Evolutionary conservation across 1,284 basidiomycete genomes (phyloP).

Genomic region (Apiotrichum montevideense): DNA sequence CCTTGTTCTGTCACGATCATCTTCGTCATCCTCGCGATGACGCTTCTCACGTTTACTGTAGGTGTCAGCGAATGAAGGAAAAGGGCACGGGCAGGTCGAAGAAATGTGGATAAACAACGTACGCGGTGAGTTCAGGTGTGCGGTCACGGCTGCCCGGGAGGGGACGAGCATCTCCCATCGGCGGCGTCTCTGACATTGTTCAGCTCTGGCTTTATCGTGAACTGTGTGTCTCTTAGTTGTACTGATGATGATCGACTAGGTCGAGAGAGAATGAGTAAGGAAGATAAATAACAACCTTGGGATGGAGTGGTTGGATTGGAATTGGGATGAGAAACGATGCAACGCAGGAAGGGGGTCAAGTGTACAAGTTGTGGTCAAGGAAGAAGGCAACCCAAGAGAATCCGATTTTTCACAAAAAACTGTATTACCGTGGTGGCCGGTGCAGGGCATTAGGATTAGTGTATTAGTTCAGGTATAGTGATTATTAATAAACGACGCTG

Average conservation of each 20-base stretch:
- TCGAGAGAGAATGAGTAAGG: not conserved
- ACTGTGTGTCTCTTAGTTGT: too few species aligned
- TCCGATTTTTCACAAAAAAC: too few species aligned
- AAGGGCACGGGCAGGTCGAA: not conserved
- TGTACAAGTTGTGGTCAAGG: too few species aligned
- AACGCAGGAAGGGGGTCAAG: too few species aligned
- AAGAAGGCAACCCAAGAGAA: too few species aligned
- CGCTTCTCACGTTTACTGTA: conserved; percentile 47
- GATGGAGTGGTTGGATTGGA: too few species aligned
- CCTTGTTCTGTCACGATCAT: conserved; percentile 38
- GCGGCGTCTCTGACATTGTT: conserved; percentile 32
- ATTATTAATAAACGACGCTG: too few species aligned
- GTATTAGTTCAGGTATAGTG: too few species aligned
- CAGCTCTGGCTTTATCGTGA: not conserved
- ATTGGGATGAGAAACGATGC: too few species aligned
- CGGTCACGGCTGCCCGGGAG: conserved; percentile 24
- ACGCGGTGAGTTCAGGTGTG: conserved; percentile 42
- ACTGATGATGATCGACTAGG: not conserved
- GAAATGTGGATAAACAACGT: conserved; percentile 8
- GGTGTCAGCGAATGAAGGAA: not conserved
- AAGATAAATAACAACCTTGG: too few species aligned
- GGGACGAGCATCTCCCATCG: conserved; percentile 13
- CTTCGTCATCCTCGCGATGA: conserved; percentile 46
- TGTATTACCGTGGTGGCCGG: too few species aligned
- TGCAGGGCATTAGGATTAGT: too few species aligned